Conservation (phyloP, 2,329 filamentous ascomycete species). For the Diaporthe nobilis region DNA sequence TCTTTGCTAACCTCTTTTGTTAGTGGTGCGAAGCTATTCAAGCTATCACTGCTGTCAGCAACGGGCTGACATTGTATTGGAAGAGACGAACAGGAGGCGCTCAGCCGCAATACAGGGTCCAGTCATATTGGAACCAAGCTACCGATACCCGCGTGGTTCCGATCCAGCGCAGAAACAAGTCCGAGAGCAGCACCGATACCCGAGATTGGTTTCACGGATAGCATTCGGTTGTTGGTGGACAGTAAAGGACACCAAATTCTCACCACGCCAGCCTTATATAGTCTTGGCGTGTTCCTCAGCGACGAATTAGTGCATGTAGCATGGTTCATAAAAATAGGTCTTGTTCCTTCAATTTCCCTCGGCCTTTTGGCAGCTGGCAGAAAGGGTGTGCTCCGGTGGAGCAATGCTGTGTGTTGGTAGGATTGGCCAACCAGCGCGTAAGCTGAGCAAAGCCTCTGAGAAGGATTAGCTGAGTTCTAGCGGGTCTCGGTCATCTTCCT, state of each 20-base stretch:
- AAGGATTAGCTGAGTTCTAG: slow-evolving; percentile 10
- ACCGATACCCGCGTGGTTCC: not conserved
- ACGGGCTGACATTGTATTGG: not conserved
- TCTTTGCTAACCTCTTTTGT: not conserved
- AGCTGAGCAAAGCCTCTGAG: not conserved
- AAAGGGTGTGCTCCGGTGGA: not conserved
- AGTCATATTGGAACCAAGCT: not conserved
- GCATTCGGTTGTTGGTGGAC: not conserved
- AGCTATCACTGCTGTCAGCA: not conserved
- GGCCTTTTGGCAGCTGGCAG: not conserved
- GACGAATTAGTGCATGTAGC: not conserved
- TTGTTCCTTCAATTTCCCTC: not conserved
- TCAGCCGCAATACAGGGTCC: slow-evolving; percentile 4
- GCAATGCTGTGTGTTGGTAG: not conserved
- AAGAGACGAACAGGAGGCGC: not conserved
- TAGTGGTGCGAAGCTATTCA: not conserved
- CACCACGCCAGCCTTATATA: not conserved
- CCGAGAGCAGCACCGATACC: slow-evolving; percentile 15
- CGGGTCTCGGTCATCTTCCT: slow-evolving; percentile 12
- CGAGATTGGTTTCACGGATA: not conserved
- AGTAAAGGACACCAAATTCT: not conserved
- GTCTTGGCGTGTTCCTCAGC: not conserved
- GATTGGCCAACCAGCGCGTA: not conserved
- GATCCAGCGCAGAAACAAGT: not conserved
- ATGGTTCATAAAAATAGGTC: not conserved